Base-by-base conservation (phyloP, 2,329 filamentous ascomycete species). In the Teratosphaeria gauchensis region DNA sequence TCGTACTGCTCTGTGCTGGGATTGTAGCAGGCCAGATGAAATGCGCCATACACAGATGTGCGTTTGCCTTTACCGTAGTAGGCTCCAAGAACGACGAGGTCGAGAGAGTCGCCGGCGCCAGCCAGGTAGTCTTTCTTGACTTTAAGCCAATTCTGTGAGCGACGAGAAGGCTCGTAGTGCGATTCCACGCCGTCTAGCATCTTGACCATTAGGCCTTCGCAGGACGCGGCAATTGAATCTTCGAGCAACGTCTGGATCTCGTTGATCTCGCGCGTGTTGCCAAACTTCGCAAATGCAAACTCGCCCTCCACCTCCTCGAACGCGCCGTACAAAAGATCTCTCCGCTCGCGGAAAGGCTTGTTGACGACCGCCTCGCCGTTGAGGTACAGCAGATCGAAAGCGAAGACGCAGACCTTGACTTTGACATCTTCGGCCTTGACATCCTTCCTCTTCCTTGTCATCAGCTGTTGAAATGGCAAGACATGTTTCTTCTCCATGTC, bases 131-230 rank as follows among this genome's bases (percentile, higher is more conserved):
- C 94, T 71, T 99, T 99, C 75, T 99, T 99, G 75, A 97, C 76
- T 81, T 99, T 99, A 64, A 99, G 87, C 94, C 94, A 99, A 71
- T 99, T 99, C 60, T 94, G 89, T 75, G 90, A 95, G 64, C 94
- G 87, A 73, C 95, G 96, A 69, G 90, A 95, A 21, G 94, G 94
- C 75, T 97, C 92, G 71, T 99, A 99, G 67, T 89, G 90, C 66
- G 90, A 95, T 74, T 96, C 92, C 6, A 83, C 79, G 0, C 92
- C 94, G 72, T 97, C 92, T 60, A 99, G 77, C 94, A 99, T 99
- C 79, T 99, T 99, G 14, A 99, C 94, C 94, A 99, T 99, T 56
- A 99, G 79, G 11, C 94, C 94, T 77, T 99, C 94, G 70, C 94
- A 99, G 0, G 90, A 95, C 1, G 92, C 90, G 74, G 96, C 96